phyloP scores from a whole-genome alignment of 1,284 basidiomycete genomes.

The Trametes versicolor region DNA sequence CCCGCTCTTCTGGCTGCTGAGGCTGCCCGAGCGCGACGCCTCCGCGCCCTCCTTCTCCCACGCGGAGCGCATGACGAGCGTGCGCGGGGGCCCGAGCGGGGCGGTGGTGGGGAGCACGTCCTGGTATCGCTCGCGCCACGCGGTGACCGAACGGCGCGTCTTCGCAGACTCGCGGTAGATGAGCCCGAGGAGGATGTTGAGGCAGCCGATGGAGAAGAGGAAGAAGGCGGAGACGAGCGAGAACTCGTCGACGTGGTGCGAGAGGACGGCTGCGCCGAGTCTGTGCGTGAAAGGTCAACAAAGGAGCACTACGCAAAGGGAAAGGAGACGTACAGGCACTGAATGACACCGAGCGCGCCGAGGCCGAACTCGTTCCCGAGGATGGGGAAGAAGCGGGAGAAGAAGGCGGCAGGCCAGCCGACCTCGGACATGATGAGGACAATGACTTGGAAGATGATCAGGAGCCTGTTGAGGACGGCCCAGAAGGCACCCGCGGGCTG shows the following conservation, averaged over 20 bases:
- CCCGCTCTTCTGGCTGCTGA: slow-evolving; percentile 49
- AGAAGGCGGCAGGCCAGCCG: slow-evolving; percentile 80
- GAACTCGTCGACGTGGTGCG: slow-evolving; percentile 86
- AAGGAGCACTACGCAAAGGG: slow-evolving; percentile 56
- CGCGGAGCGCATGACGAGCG: slow-evolving; percentile 49
- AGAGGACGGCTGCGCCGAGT: slow-evolving; percentile 84
- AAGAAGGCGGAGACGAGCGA: slow-evolving; percentile 88
- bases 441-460: slow-evolving; percentile 85
- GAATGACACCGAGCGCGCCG: slow-evolving; percentile 86
- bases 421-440: slow-evolving; percentile 85
- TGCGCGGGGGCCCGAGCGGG: slow-evolving; percentile 68
- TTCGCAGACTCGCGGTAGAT: slow-evolving; percentile 75
- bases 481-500: slow-evolving; percentile 90
- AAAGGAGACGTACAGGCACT: slow-evolving; percentile 69
- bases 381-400: slow-evolving; percentile 85
- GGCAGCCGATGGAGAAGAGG: slow-evolving; percentile 84
- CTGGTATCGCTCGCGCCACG: slow-evolving; percentile 71
- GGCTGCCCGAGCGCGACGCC: slow-evolving; percentile 39
- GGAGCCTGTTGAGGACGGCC: slow-evolving; percentile 84
- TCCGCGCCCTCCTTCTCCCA: slow-evolving; percentile 37
- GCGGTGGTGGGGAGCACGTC: slow-evolving; percentile 60
- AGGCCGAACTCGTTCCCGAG: slow-evolving; percentile 83
- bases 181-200: slow-evolving; percentile 84
- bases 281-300: slow-evolving; percentile 49
- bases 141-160: slow-evolving; percentile 67